Conservation (phyloP, 305 asterid genomes). For the Plantago coronopus region DNA sequence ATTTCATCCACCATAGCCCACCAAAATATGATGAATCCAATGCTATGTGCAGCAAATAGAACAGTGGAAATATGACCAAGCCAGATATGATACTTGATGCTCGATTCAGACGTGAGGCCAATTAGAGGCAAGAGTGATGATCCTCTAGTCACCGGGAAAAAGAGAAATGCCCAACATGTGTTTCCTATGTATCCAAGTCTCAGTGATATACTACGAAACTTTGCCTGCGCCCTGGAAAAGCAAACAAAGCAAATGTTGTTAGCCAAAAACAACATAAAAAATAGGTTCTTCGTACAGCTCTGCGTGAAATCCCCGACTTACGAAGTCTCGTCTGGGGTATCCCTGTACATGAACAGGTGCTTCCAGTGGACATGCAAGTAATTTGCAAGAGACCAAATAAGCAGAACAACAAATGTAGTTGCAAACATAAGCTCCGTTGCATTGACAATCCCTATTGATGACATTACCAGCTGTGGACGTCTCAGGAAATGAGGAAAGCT, state of each 20-base stretch:
- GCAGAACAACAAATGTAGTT: slow-evolving; percentile 46
- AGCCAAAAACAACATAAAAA: background rate
- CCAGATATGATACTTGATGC: slow-evolving; percentile 51
- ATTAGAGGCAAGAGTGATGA: slow-evolving; percentile 41
- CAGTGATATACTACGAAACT: slow-evolving; percentile 51
- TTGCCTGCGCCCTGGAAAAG: slow-evolving; percentile 43
- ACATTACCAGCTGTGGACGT: slow-evolving; percentile 45
- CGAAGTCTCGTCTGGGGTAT: slow-evolving; percentile 33
- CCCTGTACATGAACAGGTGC: slow-evolving; percentile 43
- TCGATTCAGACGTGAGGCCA: slow-evolving; percentile 49
- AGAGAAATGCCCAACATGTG: slow-evolving; percentile 47
- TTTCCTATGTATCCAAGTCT: slow-evolving; percentile 62
- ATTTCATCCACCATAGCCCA: slow-evolving; percentile 35
- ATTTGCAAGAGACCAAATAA: slow-evolving; percentile 57
- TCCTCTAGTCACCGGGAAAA: slow-evolving; percentile 35
- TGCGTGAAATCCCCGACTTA: slow-evolving; percentile 26
- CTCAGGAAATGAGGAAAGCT: slow-evolving; percentile 26
- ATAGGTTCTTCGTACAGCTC: no score
- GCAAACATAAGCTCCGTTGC: slow-evolving; percentile 50
- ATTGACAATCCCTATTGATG: slow-evolving; percentile 54
- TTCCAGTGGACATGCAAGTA: slow-evolving; percentile 44
- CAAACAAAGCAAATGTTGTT: background rate
- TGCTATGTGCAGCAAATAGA: slow-evolving; percentile 36
- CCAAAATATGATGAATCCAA: slow-evolving; percentile 38
- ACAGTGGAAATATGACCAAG: slow-evolving; percentile 37